Evolutionary conservation across 23 red algal genomes (phyloP), one percentile per base, ranked within the genome.

Genomic region (Gracilaria caudata): DNA sequence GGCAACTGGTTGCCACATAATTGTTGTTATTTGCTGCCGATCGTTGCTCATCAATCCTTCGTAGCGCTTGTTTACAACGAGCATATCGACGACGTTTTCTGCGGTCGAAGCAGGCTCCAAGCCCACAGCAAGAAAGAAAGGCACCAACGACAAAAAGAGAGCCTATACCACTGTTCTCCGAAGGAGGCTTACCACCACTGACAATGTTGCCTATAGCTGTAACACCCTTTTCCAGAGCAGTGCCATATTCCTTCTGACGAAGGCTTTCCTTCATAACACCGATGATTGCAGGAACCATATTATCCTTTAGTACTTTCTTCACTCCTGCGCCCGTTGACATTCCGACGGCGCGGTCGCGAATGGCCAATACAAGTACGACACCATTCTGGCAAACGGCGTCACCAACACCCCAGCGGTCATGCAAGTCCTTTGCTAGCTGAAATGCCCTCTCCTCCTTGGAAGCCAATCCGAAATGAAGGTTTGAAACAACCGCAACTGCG

Each of bases 351-450:
- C 77, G 92, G 54, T 94, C 92, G 24, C 36, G 72, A 38, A 94
- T 61, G 16, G 76, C 61, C 12, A 94, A 35, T 1, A 94, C 35
- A 24, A 94, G 46, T 37, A 94, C 82, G 0, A 83, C 76, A 35
- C 92, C 92, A 58, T 88, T 88, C 39, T 82, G 76, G 47, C 92
- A 94, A 26, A 47, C 37, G 11, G 83, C 77, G 32, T 94, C 92
- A 6, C 92, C 92, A 38, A 94, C 92, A 12, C 92, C 92, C 92
- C 92, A 94, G 14, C 75, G 55, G 80, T 94, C 92, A 45, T 94
- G 82, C 23, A 94, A 57, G 26, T 68, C 54, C 39, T 82, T 86
- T 33, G 92, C 92, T 51, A 83, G 66, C 29, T 91, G 58, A 55
- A 77, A 77, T 0, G 90, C 90, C 38, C 39, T 55, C 30, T 71